Evolutionary conservation across 176 grass and related monocot genomes (phyloP).

Genomic region (Oryza rufipogon): DNA sequence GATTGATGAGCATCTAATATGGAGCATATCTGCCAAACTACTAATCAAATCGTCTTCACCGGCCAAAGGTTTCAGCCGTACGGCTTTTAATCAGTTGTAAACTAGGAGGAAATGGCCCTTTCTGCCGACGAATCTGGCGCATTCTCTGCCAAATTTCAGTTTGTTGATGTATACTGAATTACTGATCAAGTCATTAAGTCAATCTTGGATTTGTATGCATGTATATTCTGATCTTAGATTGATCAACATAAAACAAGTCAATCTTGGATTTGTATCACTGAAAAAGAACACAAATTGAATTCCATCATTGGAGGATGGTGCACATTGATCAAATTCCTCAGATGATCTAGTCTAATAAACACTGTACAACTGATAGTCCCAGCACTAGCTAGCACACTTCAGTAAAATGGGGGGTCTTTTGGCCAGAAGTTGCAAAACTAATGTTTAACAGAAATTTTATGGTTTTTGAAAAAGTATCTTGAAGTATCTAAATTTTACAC

Average conservation of each 20-base stretch:
- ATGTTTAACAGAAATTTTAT: background rate
- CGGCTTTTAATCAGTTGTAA: background rate
- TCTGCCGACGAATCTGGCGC: background rate
- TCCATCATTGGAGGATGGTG: background rate
- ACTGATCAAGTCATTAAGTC: background rate
- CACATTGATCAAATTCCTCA: background rate
- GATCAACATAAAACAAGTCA: background rate
- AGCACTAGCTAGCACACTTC: background rate
- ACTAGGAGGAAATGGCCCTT: background rate
- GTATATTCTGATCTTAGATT: background rate
- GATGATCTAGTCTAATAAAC: background rate
- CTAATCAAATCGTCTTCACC: background rate
- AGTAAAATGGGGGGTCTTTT: background rate
- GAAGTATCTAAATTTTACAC: too few relatives aligned
- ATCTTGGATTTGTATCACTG: background rate
- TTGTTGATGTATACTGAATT: background rate
- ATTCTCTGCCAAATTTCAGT: slow-evolving; percentile 28
- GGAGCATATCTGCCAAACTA: background rate
- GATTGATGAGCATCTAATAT: slow-evolving; percentile 3
- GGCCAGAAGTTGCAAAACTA: background rate
- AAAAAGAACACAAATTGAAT: background rate
- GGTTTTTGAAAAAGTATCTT: too few relatives aligned
- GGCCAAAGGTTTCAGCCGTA: background rate
- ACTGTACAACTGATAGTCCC: slow-evolving; percentile 20
- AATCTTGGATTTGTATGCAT: background rate